Evolutionary conservation across 2,329 filamentous ascomycete species (phyloP).

Genomic region (Calonectria leucothoes): DNA sequence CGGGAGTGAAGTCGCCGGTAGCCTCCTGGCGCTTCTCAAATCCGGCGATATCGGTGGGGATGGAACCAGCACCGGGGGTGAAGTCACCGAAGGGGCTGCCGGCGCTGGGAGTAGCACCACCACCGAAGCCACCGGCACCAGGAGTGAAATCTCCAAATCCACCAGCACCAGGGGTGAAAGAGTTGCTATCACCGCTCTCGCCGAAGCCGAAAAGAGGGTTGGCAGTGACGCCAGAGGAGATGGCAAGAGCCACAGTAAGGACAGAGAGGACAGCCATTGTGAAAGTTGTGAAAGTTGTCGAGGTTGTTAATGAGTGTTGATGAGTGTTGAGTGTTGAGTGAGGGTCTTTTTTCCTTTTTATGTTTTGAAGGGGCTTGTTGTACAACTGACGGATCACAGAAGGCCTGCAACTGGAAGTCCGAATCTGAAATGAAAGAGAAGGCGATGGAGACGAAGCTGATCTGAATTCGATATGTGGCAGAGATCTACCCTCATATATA

Average conservation of each 20-base stretch:
- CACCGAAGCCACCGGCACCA: neutral
- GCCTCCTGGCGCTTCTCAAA: neutral
- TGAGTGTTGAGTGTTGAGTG: slow-evolving; percentile 14
- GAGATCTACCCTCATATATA: slow-evolving; percentile 34
- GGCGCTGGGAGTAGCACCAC: neutral
- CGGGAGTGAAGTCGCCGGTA: neutral
- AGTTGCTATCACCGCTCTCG: neutral
- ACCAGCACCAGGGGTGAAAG: slow-evolving; percentile 8
- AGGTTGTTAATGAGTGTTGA: slow-evolving; percentile 7
- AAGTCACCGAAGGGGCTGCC: neutral
- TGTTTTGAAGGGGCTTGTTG: slow-evolving; percentile 25
- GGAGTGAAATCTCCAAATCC: neutral
- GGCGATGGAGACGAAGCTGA: slow-evolving; percentile 36
- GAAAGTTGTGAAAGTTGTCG: slow-evolving; percentile 1
- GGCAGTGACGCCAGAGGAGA: slow-evolving; percentile 31
- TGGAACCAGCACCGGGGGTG: slow-evolving; percentile 4
- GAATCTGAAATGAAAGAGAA: slow-evolving; percentile 35
- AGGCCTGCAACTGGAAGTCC: slow-evolving; percentile 43
- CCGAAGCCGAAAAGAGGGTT: slow-evolving; percentile 32
- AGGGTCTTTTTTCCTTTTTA: neutral
- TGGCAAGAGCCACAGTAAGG: slow-evolving; percentile 41
- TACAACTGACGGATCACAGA: slow-evolving; percentile 40
- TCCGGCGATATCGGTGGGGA: neutral
- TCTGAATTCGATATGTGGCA: slow-evolving; percentile 12
- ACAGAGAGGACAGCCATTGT: slow-evolving; percentile 42